Evolutionary conservation across 345 rosid species (phyloP), one percentile per base, ranked within the genome.

Genomic region (Excoecaria cochinchinensis): DNA sequence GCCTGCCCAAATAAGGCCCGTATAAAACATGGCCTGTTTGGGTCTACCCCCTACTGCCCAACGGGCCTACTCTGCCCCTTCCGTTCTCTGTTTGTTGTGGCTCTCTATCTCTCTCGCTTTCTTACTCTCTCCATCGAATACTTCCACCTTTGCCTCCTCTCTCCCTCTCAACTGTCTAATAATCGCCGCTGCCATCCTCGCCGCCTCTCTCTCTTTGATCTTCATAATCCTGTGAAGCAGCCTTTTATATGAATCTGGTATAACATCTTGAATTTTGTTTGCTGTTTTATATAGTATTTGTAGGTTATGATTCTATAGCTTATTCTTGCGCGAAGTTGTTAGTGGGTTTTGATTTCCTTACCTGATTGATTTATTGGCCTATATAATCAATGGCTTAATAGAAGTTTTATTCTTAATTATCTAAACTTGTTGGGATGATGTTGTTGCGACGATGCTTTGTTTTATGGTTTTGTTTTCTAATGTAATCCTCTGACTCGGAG

Each of bases 401-500:
- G n/a, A 40, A 64, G 24, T 67, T 46, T 8, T 36, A 46, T 5
- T 17, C 8, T 67, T 67, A 31, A 31, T 31, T 67, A 21, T 39
- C 71, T 47, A 40, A 67, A 67, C 24, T 67, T 67, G 40, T 47
- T 67, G 17, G 48, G 6, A 66, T 38, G 39, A 5, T 51, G 6
- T 69, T 31, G 44, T 50, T 50, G 3, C 51, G 6, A 7, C 51
- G 11, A 25, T 25, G 31, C 1, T 65, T 42, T 65, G 31, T 11
- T 8, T 65, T 65, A 8, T 24, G 58, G 72, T 69, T 51, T 69
- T 16, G 40, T 69, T 50, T 51, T 25, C n/a, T 42, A 86, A 82
- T 96, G 98, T 76, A 82, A 82, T 74, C 81, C 84, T 44, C 76
- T 91, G 14, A 90, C 89, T 15, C 81, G 64, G 83, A 85, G 73